Evolutionary conservation across 495 filamentous ascomycete species (phyloP).

Genomic region (Penicillium herquei): DNA sequence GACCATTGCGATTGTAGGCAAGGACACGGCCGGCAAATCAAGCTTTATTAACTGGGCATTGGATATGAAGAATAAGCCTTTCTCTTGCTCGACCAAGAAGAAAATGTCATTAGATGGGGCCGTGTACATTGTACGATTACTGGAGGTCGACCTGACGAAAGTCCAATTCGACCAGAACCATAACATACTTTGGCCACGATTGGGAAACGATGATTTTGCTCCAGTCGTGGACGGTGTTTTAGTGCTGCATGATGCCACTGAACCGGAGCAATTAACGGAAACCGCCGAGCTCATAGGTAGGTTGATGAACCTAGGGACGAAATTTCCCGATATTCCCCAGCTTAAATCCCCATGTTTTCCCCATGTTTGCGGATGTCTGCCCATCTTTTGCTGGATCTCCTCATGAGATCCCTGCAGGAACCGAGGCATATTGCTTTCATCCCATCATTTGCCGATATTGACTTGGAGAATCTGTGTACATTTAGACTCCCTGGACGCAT

Average conservation of each 20-base stretch:
- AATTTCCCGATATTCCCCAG: neutral
- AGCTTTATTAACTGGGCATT: constrained; percentile 82
- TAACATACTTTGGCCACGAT: constrained; percentile 72
- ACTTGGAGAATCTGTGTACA: neutral
- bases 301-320: constrained; percentile 1
- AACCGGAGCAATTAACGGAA: constrained; percentile 64
- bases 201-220: constrained; percentile 60
- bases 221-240: constrained; percentile 80
- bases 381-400: too few species aligned
- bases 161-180: constrained; percentile 51
- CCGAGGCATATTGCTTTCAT: neutral
- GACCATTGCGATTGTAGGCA: constrained; percentile 84
- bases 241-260: constrained; percentile 82
- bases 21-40: constrained; percentile 80
- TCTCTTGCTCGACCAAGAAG: constrained; percentile 59
- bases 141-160: constrained; percentile 63
- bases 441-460: constrained; percentile 1
- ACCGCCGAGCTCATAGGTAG: constrained; percentile 62
- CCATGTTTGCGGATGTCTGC: neutral
- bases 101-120: constrained; percentile 75
- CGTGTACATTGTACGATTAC: constrained; percentile 73
- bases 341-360: neutral
- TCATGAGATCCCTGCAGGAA: too few species aligned
- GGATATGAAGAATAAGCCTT: constrained; percentile 60
- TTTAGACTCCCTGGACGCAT: constrained; percentile 66